Percentiles rank a stretch among this genome's conserved stretches.
Conservation (phyloP, 192 early-diverging fungal species). For the Mortierella antarctica region DNA sequence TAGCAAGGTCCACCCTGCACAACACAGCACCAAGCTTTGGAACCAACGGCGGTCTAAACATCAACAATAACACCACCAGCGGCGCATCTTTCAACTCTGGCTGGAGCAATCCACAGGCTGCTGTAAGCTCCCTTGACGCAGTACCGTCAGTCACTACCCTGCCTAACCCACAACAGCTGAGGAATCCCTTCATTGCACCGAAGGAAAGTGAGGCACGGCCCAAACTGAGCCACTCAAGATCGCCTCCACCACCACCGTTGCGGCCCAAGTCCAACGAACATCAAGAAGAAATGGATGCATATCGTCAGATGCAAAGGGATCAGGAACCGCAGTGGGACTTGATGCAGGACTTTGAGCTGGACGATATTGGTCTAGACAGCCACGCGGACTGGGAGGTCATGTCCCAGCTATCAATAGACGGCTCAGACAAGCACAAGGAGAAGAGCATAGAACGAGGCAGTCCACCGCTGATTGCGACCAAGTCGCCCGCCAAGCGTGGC, state of each 20-base stretch:
- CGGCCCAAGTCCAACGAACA: background rate
- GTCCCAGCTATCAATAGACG: slow-evolving; percentile 20
- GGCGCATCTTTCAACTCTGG: background rate
- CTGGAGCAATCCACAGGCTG: slow-evolving; percentile 29
- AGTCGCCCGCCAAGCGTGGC: slow-evolving; percentile 3
- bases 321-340: slow-evolving; percentile 30
- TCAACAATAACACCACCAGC: background rate
- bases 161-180: background rate
- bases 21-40: background rate
- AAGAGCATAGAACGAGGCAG: background rate
- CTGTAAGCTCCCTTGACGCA: slow-evolving; percentile 26
- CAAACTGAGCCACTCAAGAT: slow-evolving; percentile 2
- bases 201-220: background rate
- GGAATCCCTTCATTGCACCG: background rate
- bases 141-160: slow-evolving; percentile 13
- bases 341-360: slow-evolving; percentile 19
- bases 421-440: background rate
- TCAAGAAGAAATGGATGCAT: background rate
- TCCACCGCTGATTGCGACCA: slow-evolving; percentile 11
- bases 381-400: slow-evolving; percentile 18
- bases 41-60: too few species aligned
- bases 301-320: slow-evolving; percentile 1
- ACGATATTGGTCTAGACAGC: slow-evolving; percentile 10
- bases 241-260: background rate
- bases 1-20: background rate